Evolutionary conservation across 257 asterid genomes (phyloP).

Genomic region (Buddleja alternifolia): DNA sequence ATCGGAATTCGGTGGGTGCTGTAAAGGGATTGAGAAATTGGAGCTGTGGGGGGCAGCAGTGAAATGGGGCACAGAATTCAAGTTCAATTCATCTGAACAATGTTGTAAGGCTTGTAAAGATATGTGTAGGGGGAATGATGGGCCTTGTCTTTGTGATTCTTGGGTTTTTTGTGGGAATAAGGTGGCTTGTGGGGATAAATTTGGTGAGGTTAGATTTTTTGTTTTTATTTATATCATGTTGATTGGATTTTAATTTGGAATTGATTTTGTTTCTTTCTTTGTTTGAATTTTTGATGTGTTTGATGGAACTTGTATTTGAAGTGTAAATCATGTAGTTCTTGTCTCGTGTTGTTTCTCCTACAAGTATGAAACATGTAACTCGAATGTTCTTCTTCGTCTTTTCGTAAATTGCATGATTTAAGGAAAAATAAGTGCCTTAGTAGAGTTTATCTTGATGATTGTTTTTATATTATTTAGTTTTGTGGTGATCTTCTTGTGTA

Average conservation of each 20-base stretch:
- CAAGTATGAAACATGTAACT: not conserved
- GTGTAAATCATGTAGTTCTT: slow-evolving; percentile 4
- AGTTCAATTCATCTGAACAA: slow-evolving; percentile 68
- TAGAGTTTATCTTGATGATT: not conserved
- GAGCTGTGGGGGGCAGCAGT: slow-evolving; percentile 97
- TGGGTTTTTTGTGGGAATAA: slow-evolving; percentile 94
- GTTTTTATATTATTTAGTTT: not conserved
- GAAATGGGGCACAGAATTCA: slow-evolving; percentile 93
- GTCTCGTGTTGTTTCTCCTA: not conserved
- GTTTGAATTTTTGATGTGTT: not conserved
- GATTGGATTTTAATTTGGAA: slow-evolving; percentile 1
- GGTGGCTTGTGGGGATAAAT: slow-evolving; percentile 73
- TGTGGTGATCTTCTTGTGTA: not conserved
- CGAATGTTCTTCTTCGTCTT: no score
- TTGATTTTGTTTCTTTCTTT: slow-evolving; percentile 17
- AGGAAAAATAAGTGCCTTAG: slow-evolving; percentile 9
- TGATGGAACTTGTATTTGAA: not conserved
- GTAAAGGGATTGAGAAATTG: slow-evolving; percentile 70
- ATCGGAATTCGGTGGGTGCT: slow-evolving; percentile 49
- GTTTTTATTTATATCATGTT: not conserved
- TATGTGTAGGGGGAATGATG: slow-evolving; percentile 79
- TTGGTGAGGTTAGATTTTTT: slow-evolving; percentile 74
- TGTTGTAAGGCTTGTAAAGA: slow-evolving; percentile 81
- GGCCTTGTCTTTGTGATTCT: slow-evolving; percentile 91
- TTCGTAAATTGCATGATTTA: not conserved